Percentiles rank a stretch among this genome's conserved stretches.
phyloP scores from a whole-genome alignment of 2,329 filamentous ascomycete species.

The Aspergillus neoniger region DNA sequence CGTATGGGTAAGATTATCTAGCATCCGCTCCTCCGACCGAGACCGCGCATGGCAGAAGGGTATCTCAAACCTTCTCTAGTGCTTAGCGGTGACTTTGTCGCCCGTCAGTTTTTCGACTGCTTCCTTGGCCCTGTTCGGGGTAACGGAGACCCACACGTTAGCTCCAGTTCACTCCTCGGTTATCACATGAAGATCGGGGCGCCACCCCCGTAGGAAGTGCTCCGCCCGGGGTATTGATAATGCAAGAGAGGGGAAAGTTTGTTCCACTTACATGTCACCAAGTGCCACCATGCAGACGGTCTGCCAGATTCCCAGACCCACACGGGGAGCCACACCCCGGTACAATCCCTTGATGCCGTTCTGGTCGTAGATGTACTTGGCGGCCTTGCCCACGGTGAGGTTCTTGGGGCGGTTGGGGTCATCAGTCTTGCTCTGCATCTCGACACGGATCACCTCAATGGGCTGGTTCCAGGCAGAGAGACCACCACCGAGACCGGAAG shows the following conservation, averaged over 20 bases:
- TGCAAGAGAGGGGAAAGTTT: slow-evolving; percentile 3
- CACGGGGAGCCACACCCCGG: slow-evolving; percentile 89
- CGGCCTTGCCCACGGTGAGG: slow-evolving; percentile 86
- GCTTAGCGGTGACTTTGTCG: slow-evolving; percentile 65
- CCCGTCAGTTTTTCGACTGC: slow-evolving; percentile 66
- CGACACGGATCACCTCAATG: slow-evolving; percentile 98
- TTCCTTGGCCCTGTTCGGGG: slow-evolving; percentile 60
- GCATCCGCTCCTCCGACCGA: slow-evolving; percentile 1
- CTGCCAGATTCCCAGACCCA: slow-evolving; percentile 97
- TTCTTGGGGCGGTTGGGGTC: slow-evolving; percentile 99
- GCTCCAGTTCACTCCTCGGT: slow-evolving; percentile 26
- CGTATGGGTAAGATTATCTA: neutral
- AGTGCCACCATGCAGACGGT: slow-evolving; percentile 99
- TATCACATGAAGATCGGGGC: slow-evolving; percentile 27
- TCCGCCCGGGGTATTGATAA: neutral
- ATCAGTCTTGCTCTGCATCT: slow-evolving; percentile 99
- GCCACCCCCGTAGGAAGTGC: slow-evolving; percentile 4
- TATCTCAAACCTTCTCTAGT: slow-evolving; percentile 54
- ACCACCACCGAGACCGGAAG: slow-evolving; percentile 85
- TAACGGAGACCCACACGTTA: slow-evolving; percentile 34
- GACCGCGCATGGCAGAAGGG: slow-evolving; percentile 34
- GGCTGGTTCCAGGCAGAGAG: slow-evolving; percentile 98
- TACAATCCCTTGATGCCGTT: slow-evolving; percentile 93
- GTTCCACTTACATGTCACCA: slow-evolving; percentile 82
- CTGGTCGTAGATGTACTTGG: slow-evolving; percentile 81